phyloP scores from a whole-genome alignment of 1,284 basidiomycete species.

The Pseudomicrostroma phylloplanum region DNA sequence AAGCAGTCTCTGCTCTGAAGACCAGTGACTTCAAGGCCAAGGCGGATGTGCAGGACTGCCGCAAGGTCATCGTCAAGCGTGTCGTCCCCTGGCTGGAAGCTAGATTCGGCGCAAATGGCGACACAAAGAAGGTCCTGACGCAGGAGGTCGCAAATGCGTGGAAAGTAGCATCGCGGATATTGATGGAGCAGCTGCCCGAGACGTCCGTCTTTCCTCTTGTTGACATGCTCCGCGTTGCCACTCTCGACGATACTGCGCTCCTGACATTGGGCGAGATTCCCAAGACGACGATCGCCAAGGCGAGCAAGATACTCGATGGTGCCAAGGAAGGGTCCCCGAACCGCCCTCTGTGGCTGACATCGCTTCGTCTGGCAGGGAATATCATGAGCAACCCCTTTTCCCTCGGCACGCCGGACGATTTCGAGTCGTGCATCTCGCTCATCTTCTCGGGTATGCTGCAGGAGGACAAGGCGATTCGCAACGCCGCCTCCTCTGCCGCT shows the following conservation, averaged over 20 bases:
- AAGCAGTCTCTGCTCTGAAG: constrained; percentile 59
- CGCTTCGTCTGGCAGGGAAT: neutral
- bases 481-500: neutral
- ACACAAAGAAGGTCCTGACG: neutral
- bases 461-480: neutral
- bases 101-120: neutral
- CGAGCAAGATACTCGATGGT: neutral
- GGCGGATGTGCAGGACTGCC: constrained; percentile 25
- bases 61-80: constrained; percentile 56
- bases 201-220: neutral
- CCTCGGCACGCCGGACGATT: neutral
- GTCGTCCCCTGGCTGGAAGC: constrained; percentile 27
- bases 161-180: neutral
- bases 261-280: no score
- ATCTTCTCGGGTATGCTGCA: constrained; percentile 1
- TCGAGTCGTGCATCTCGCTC: neutral
- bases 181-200: neutral
- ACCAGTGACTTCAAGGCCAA: constrained; percentile 35
- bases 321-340: neutral
- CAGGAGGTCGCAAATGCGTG: neutral
- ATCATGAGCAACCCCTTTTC: neutral
- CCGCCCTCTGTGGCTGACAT: neutral
- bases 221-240: neutral
- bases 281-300: neutral
- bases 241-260: neutral